A percentile compares a stretch with the other conserved stretches of the same genome.
phyloP scores from a whole-genome alignment of 805 yeast species.

The Starmera quercuum region DNA sequence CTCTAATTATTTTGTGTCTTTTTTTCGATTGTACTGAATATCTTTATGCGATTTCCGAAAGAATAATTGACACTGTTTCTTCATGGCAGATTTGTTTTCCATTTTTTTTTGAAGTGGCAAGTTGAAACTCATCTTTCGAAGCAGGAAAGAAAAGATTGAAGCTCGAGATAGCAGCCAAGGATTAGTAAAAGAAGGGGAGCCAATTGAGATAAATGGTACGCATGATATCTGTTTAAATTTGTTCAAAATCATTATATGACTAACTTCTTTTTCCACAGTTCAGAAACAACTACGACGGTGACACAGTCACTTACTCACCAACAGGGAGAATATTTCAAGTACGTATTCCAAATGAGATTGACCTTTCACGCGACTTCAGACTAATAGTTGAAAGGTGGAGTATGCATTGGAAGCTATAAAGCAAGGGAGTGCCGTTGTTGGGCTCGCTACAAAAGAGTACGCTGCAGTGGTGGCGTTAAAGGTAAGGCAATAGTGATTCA shows the following conservation, averaged over 20 bases:
- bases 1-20: no score
- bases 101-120: no score
- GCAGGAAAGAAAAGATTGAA: no score
- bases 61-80: no score
- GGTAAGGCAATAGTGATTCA: constrained; percentile 12
- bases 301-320: constrained; percentile 94
- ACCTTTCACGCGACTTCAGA: background rate
- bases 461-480: constrained; percentile 92
- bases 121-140: no score
- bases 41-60: no score
- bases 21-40: no score
- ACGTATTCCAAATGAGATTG: constrained; percentile 2
- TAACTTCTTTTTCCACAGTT: constrained; percentile 39
- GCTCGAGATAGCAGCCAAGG: no score
- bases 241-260: constrained; percentile 6
- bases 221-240: constrained; percentile 1
- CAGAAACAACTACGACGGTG: constrained; percentile 98
- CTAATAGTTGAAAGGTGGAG: constrained; percentile 37
- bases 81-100: no score
- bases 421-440: constrained; percentile 97
- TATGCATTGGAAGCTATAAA: constrained; percentile 93
- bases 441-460: constrained; percentile 76
- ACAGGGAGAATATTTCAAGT: constrained; percentile 86
- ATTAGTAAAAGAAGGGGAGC: background rate
- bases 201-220: background rate